Base-by-base conservation (phyloP, 2,329 filamentous ascomycete species). In the Neobulgaria alba region DNA sequence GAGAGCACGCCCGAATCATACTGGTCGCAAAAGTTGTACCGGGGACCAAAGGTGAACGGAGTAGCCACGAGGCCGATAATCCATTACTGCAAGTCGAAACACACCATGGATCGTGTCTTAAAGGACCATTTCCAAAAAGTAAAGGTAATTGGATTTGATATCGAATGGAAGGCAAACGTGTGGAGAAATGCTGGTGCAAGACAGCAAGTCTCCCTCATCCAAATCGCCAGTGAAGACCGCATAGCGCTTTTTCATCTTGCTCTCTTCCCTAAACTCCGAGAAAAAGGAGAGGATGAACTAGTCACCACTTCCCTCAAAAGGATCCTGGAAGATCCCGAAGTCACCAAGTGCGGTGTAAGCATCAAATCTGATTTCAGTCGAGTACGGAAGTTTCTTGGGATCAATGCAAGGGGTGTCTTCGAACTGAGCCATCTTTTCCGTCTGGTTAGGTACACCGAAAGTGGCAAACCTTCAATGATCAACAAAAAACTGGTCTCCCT, bases 381-480 rank as follows among this genome's bases (percentile, higher is more conserved):
- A 20, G 56, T 95, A 10, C 69, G 67, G 19, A 82, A 74, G n/a
- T 75, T 67, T 47, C 69, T 95, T 3, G 67, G 63, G 0, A 69
- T 95, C 18, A 59, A 82, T 1, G 67, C 79, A 1, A 71, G 67
- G 36, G 84, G 84, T 0, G 65, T 85, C 3, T 75, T 94, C 46
- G 89, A 95, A 62, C 69, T 95, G 5, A 90, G 84, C 58, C 83
- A 94, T 57, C 63, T 95, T 17, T 82, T 89, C 61, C 85, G 77
- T 50, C 65, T 94, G 9, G 74, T 95, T 48, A 87, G 79, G 46
- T 81, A 77, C 56, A 77, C 74, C 0, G 62, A 66, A 8, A 39
- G 30, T 14, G 64, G 66, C 4, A 64, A 75, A 29, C 70, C 67
- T 3, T 58, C 67, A 2, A 59, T 71, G 12, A 75, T 90, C 56